A percentile compares a stretch with the other conserved stretches of the same genome.
Evolutionary conservation across 23 red algal genomes (phyloP).

Genomic region (Gracilaria gracilis): DNA sequence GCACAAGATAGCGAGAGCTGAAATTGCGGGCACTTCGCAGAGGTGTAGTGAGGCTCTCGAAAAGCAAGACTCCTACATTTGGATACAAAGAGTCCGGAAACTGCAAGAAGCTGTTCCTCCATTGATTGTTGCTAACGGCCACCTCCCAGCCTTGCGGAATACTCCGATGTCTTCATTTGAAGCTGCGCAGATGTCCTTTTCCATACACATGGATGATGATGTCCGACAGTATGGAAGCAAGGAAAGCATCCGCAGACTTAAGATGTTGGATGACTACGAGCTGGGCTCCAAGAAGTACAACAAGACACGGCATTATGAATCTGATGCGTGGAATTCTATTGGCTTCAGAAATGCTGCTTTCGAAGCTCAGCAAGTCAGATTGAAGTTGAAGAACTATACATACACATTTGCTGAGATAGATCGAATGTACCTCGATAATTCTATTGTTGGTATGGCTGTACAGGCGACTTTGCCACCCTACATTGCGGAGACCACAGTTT

Average conservation of each 20-base stretch:
- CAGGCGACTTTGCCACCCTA: slow-evolving; percentile 69
- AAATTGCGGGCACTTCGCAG: slow-evolving; percentile 67
- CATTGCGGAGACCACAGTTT: slow-evolving; percentile 64
- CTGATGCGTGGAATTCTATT: slow-evolving; percentile 74
- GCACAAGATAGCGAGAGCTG: slow-evolving; percentile 46
- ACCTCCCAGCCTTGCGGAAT: slow-evolving; percentile 52
- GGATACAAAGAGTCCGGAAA: slow-evolving; percentile 54
- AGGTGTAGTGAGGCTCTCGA: slow-evolving; percentile 53
- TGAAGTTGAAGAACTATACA: slow-evolving; percentile 61
- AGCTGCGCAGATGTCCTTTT: slow-evolving; percentile 47
- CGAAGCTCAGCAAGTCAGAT: slow-evolving; percentile 42
- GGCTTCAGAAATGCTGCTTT: slow-evolving; percentile 63
- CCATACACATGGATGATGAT: slow-evolving; percentile 55
- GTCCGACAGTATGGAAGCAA: slow-evolving; percentile 40
- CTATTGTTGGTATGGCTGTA: slow-evolving; percentile 55
- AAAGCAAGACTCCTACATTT: slow-evolving; percentile 71
- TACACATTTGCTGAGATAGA: slow-evolving; percentile 62
- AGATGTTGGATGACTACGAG: slow-evolving; percentile 71
- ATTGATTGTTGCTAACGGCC: slow-evolving; percentile 50
- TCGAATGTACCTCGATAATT: slow-evolving; percentile 59
- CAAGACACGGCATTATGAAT: slow-evolving; percentile 65
- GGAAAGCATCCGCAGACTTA: slow-evolving; percentile 65
- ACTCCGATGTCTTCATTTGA: slow-evolving; percentile 54
- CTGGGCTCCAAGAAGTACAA: slow-evolving; percentile 70
- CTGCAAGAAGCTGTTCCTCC: slow-evolving; percentile 40